Percentiles rank a stretch among this genome's conserved stretches.
These are phyloP conservation scores for Adansonia digitata DNA, from an alignment of 345 rosid species.

Conservation along the genomic window DNA sequence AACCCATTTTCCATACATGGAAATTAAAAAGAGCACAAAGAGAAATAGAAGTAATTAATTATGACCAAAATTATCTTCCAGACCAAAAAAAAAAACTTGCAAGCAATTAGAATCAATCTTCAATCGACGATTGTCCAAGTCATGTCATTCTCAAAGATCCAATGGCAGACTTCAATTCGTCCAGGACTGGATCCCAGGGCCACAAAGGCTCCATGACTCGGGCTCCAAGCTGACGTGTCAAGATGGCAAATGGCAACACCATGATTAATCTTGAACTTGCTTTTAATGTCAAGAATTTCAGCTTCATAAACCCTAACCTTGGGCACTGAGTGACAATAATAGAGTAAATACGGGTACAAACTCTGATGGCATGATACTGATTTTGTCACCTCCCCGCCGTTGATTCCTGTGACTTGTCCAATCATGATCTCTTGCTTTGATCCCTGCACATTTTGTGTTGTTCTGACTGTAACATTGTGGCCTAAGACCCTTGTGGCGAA, in stretches of 20 bases:
- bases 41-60: neutral
- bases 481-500: conserved; percentile 50
- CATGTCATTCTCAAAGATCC: conserved; percentile 77
- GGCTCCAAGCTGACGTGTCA: conserved; percentile 71
- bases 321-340: conserved; percentile 77
- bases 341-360: conserved; percentile 59
- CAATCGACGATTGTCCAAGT: conserved; percentile 52
- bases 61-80: neutral
- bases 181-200: conserved; percentile 62
- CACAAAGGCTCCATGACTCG: conserved; percentile 60
- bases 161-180: conserved; percentile 65
- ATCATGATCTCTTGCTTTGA: conserved; percentile 38
- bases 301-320: conserved; percentile 63
- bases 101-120: neutral
- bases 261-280: conserved; percentile 35
- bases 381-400: conserved; percentile 48
- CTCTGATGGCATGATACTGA: conserved; percentile 83
- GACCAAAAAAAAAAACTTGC: neutral
- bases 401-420: conserved; percentile 46
- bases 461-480: conserved; percentile 29
- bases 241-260: conserved; percentile 72
- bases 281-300: conserved; percentile 38
- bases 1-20: neutral
- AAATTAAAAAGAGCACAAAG: too few relatives aligned
- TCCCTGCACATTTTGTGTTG: conserved; percentile 44